Evolutionary conservation across 257 asterid species (phyloP).

Genomic region (Plantago major): DNA sequence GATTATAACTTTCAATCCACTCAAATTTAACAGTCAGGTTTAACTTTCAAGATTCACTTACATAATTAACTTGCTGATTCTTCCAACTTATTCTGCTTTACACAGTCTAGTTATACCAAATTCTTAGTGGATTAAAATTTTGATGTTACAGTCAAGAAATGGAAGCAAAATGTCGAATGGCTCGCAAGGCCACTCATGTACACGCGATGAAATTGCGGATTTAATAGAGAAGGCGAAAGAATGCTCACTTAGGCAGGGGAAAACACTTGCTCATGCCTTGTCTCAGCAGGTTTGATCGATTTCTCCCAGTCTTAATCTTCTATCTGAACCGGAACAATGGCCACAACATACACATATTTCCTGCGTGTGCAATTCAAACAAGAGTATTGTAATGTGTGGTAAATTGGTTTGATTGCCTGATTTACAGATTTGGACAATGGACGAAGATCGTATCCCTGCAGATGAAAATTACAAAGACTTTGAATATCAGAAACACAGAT

Average conservation of each 20-base stretch:
- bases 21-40: not conserved
- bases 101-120: not conserved
- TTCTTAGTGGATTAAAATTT: constrained; percentile 6
- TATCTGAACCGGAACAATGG: not conserved
- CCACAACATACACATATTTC: no score
- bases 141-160: constrained; percentile 33
- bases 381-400: no score
- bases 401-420: not conserved
- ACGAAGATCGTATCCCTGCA: constrained; percentile 9
- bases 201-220: constrained; percentile 33
- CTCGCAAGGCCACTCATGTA: constrained; percentile 20
- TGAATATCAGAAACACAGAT: constrained; percentile 13
- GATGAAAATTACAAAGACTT: constrained; percentile 11
- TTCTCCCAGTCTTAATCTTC: not conserved
- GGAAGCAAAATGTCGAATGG: constrained; percentile 18
- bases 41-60: not conserved
- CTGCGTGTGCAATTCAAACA: no score
- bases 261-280: constrained; percentile 52
- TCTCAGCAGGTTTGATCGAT: constrained; percentile 45
- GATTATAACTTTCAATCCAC: no score
- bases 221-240: constrained; percentile 37
- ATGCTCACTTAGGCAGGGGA: constrained; percentile 43
- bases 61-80: no score
- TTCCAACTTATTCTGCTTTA: not conserved
- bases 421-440: constrained; percentile 38